These are phyloP conservation scores for Noccaea bulbosa DNA, from an alignment of 345 rosid genomes.

Conservation along the genomic window DNA sequence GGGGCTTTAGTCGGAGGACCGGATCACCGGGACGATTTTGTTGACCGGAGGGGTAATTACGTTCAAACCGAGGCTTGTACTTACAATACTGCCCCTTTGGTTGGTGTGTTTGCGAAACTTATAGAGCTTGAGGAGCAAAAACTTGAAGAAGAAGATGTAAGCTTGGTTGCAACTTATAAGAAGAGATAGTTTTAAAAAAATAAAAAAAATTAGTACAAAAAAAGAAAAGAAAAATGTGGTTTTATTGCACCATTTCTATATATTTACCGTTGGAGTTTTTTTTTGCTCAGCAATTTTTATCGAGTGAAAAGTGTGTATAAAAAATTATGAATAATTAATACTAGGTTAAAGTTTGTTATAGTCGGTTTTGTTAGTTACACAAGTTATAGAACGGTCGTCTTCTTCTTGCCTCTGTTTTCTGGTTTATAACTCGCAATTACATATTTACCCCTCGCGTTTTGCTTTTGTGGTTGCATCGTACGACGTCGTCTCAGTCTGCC, in stretches of 20 bases:
- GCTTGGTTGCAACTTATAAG: slow-evolving; percentile 61
- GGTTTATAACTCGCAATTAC: too few relatives aligned
- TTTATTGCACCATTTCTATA: slow-evolving; percentile 30
- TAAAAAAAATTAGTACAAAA: neutral
- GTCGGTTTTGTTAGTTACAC: neutral
- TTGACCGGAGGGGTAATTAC: slow-evolving; percentile 56
- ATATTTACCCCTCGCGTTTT: too few relatives aligned
- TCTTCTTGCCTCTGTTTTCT: too few relatives aligned
- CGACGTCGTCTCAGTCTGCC: too few relatives aligned
- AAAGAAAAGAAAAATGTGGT: slow-evolving; percentile 1
- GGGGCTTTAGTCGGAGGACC: slow-evolving; percentile 85
- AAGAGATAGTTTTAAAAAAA: slow-evolving; percentile 18
- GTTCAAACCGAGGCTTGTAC: slow-evolving; percentile 65
- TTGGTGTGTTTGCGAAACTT: slow-evolving; percentile 75
- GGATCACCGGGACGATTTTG: slow-evolving; percentile 55
- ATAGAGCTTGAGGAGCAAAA: slow-evolving; percentile 50
- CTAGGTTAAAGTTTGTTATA: neutral
- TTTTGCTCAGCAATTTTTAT: slow-evolving; percentile 10
- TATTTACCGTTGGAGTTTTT: slow-evolving; percentile 29
- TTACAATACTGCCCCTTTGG: slow-evolving; percentile 62
- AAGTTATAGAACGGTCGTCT: neutral
- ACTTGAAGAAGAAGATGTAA: slow-evolving; percentile 34
- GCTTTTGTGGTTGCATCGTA: too few relatives aligned
- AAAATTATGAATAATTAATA: neutral
- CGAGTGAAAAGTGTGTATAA: slow-evolving; percentile 40